Conservation (phyloP, 257 asterid species). For the Forsythia viridissima region DNA sequence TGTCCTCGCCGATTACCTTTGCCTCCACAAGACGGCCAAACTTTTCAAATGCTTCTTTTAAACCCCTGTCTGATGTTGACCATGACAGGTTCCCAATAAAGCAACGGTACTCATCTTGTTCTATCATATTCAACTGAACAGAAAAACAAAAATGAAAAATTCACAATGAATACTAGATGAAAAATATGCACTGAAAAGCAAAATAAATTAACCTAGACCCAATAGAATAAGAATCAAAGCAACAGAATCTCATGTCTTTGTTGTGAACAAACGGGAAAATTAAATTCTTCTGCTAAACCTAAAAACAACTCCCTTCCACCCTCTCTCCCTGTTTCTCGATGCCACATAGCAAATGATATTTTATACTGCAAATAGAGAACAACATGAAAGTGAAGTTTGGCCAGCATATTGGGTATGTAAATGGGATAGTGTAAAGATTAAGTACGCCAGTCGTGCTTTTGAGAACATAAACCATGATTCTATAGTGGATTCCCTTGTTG, state of each 20-base stretch:
- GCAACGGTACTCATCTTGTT: constrained; percentile 58
- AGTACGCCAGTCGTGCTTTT: background rate
- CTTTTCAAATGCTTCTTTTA: constrained; percentile 68
- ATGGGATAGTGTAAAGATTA: background rate
- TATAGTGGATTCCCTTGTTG: background rate
- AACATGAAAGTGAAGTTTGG: background rate
- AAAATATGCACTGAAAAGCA: background rate
- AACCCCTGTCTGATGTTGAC: constrained; percentile 56
- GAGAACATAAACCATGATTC: background rate
- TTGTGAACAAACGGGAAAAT: background rate
- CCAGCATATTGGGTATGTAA: background rate
- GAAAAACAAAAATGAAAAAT: constrained; percentile 12
- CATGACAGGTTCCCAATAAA: constrained; percentile 61
- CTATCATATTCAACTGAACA: constrained; percentile 43
- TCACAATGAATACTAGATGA: background rate
- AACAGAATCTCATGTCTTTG: background rate
- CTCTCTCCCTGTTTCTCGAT: background rate
- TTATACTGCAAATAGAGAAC: background rate
- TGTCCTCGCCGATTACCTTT: constrained; percentile 34
- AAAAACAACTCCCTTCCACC: background rate
- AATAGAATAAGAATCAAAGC: background rate
- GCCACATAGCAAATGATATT: background rate
- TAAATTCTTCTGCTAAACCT: background rate
- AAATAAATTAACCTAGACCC: constrained; percentile 4
- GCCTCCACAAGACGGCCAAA: constrained; percentile 61